Evolutionary conservation across 2,329 filamentous ascomycete genomes (phyloP), one percentile per base, ranked within the genome.

Genomic region (Daldinia sp.): DNA sequence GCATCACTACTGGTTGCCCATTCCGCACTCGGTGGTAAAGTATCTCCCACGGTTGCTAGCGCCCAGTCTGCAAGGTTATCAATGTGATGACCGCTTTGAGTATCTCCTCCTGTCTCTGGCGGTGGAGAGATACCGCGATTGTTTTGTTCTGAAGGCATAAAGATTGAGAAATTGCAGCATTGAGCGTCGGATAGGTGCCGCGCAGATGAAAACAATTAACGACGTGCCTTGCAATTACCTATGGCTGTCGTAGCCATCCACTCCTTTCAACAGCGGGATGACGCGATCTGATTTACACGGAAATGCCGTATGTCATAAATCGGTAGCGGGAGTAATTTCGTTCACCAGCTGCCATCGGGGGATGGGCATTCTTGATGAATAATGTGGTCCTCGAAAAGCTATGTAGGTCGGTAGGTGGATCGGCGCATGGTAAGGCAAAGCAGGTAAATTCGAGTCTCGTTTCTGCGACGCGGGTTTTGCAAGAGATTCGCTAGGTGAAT

Each of bases 61-160:
- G 72, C 71, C 72, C 76, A 74, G 68, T 74, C 73, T 67, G 73
- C 74, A 68, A 74, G 72, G 71, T 73, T 74, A 67, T 74, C 69
- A 66, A 77, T 74, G 70, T 73, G 77, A 66, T 76, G 77, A 66
- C 76, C 73, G 68, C 74, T 74, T 72, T 75, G 76, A 63, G 74
- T 71, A 68, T 74, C 77, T 73, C 76, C 78, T 71, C 82, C 80
- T 80, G 83, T 83, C 69, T 77, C 78, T 69, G 76, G 75, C 65
- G 79, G 77, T 68, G 77, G 74, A 34, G 64, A 61, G 55, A 77
- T 72, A 73, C 79, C 77, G 73, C 76, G 81, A 78, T 82, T 79
- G 74, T 77, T 78, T 79, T 77, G 76, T 74, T 77, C 77, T 68
- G 72, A 75, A 75, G 75, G 75, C 76, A 77, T 77, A 67, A 72